Conservation (phyloP, 176 grass and related monocot genomes). For the Triticum turgidum region DNA sequence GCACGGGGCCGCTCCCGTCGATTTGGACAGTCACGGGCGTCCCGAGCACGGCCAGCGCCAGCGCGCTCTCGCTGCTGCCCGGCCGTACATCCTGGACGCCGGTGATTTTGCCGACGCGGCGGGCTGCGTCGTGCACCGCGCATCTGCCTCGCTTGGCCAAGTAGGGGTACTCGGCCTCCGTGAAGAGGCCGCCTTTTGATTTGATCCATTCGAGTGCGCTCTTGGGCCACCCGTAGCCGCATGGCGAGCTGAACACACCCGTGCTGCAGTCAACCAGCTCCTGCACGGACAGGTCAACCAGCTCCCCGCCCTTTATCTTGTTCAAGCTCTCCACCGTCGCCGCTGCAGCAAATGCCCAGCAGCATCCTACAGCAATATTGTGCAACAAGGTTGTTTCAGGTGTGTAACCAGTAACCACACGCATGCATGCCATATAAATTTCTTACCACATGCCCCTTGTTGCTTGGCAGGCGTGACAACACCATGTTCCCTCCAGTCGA, state of each 20-base stretch:
- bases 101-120: not conserved
- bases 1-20: not conserved
- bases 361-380: not conserved
- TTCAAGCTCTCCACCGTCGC: not conserved
- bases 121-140: not conserved
- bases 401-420: too few relatives aligned
- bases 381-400: not conserved
- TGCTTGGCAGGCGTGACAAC: constrained; percentile 47
- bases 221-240: not conserved
- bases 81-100: not conserved
- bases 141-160: not conserved
- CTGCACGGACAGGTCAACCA: not conserved
- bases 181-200: not conserved
- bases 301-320: not conserved
- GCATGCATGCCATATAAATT: not conserved
- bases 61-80: not conserved
- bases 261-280: not conserved
- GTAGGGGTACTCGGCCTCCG: not conserved
- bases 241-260: not conserved
- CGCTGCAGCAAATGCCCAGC: not conserved
- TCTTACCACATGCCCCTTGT: constrained; percentile 49
- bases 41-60: not conserved
- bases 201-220: not conserved
- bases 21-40: not conserved
- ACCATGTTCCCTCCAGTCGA: constrained; percentile 57